Evolutionary conservation across 306 rosid genomes (phyloP), one percentile per base, ranked within the genome.

Genomic region (Elaeagnus macrophylla): DNA sequence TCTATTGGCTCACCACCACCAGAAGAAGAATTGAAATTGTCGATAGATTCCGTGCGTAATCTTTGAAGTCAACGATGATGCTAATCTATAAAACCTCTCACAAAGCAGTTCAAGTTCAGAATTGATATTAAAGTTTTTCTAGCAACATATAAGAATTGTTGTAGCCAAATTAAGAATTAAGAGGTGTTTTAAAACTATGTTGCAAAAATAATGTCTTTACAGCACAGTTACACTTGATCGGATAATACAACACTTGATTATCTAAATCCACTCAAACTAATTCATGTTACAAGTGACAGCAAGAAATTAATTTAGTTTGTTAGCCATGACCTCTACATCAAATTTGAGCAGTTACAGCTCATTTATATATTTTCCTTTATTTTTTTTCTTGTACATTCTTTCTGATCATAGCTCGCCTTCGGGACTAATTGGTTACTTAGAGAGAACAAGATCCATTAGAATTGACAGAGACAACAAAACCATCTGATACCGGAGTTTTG

Each of bases 401-500:
- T 13, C 43, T 17, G 43, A 52, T 19, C 8, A n/a, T 38, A 43
- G 17, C 46, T 36, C 50, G 36, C 12, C 18, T 38, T n/a, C 17
- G 39, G 60, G 53, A 56, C 81, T 74, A 76, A 64, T 72, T 72
- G 14, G 53, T 58, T 38, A 78, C 66, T 32, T 67, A 70, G 49
- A 63, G 69, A 74, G 83, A 39, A 56, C 59, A 56, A 8, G 83
- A 76, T 57, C 74, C 72, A n/a, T 67, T 39, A 49, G 75, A 72
- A 48, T 72, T 77, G 67, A 67, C 20, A 16, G 86, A 60, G 67
- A 73, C 62, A 65, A 64, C 59, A 58, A 67, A 17, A 49, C 58
- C 68, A 35, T 77, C 69, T 12, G 86, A 66, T 76, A 78, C 75
- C 59, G 67, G 61, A 39, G 68, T 69, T 78, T 66, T 55, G 68